A percentile compares a stretch with the other conserved stretches of the same genome.
phyloP scores from a whole-genome alignment of 75 land plant genomes.

The Pinus taeda region DNA sequence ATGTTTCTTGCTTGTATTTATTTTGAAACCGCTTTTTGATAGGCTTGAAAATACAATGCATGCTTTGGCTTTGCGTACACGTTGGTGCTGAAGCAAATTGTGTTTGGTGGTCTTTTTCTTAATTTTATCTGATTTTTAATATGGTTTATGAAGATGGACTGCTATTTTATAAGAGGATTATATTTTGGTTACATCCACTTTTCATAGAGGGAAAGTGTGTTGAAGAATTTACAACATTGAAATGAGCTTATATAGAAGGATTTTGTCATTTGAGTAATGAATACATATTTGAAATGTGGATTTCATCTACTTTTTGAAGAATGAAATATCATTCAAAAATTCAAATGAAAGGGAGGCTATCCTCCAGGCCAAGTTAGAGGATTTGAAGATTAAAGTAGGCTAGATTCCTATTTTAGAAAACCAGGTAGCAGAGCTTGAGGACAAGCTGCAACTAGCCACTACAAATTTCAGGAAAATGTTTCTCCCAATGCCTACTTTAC shows the following conservation, averaged over 20 bases:
- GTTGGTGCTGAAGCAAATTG: neutral
- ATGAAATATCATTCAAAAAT: conserved; percentile 16
- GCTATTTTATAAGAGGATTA: neutral
- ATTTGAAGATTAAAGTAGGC: conserved; percentile 31
- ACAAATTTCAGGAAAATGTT: too few species aligned
- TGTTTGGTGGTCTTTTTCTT: neutral
- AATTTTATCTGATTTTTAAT: neutral
- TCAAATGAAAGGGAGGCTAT: conserved; percentile 28
- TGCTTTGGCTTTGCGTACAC: too few species aligned
- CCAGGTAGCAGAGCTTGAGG: conserved; percentile 40
- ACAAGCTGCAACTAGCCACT: conserved; percentile 18
- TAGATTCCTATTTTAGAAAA: conserved; percentile 15
- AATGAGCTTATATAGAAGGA: neutral
- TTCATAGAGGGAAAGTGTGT: neutral
- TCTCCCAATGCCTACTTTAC: too few species aligned
- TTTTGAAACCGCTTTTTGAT: neutral
- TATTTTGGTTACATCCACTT: neutral
- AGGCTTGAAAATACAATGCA: neutral
- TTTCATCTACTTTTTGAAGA: conserved; percentile 16
- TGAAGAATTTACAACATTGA: neutral
- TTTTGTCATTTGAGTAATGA: neutral
- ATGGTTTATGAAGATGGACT: neutral
- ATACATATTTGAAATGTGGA: too few species aligned
- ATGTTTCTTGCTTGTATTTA: neutral
- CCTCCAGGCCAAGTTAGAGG: conserved; percentile 16